Evolutionary conservation across 192 early-diverging fungal species (phyloP), one percentile per base, ranked within the genome.

Genomic region (Anaeromyces robustus): DNA sequence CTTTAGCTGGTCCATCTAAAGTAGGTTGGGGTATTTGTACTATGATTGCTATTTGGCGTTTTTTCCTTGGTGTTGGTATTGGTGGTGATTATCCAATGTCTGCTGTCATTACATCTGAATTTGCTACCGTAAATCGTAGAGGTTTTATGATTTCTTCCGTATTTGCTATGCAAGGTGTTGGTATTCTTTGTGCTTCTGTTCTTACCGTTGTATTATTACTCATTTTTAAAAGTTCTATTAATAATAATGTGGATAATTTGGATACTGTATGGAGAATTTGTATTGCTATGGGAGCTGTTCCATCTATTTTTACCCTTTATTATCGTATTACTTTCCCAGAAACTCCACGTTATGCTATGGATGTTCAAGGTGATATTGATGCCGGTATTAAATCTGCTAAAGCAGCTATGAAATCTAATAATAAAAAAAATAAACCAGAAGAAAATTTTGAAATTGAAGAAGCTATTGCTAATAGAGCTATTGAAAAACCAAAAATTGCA

Each of bases 81-180:
- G 96, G 96, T 81, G 95, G 95, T 80, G 95, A 98, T 85, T 98
- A 98, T 85, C 96, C 96, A 26, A 87, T 98, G 78, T 96, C 96
- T 17, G 94, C 95, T 30, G 93, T 94, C 77, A 97, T 98, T 79
- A 95, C 95, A 30, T 93, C 95, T 77, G 96, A 98, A 89, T 98
- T 94, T 83, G 91, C 95, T 52, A 88, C 92, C 77, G 87, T 92
- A 79, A 86, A 90, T 34, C 89, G 92, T 84, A 92, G 96, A 77
- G 96, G 96, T 80, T 93, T 91, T 84, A 92, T 98, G 90, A 94
- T 97, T 37, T 77, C 43, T 22, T 52, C 43, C 22, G 43, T 52
- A 0, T 52, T 52, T 22, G 43, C 43, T 52, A 52, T 52, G 43
- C 43, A 52, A 52, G 43, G 43, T 52, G 14, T 52, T 52, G 43